Evolutionary conservation across 192 early-diverging fungal genomes (phyloP), one percentile per base, ranked within the genome.

Genomic region (Dissophora ornata): DNA sequence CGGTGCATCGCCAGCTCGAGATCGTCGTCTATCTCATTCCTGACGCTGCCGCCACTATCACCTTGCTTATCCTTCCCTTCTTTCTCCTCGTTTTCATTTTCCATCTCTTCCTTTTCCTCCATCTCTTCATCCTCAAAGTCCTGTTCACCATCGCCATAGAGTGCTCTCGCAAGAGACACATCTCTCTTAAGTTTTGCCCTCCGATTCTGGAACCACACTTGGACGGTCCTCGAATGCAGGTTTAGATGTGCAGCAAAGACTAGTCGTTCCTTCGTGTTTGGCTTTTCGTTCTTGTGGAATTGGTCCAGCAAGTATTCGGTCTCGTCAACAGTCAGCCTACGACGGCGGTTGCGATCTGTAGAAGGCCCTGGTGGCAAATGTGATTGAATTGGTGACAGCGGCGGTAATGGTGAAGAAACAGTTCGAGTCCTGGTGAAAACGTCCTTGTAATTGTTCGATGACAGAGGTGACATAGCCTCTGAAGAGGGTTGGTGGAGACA

Each of bases 151-250:
- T n/a, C 47, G 7, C 25, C 29, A 16, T 26, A 36, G 56, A 18
- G 28, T 2, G 1, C 30, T 45, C n/a, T 21, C 12, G 46, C 55
- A 25, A 63, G 15, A 10, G 28, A 48, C 3, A 30, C 52, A 38
- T 94, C 89, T 34, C 88, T 83, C 80, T 94, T 94, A 45, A 89
- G 84, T 79, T 97, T 97, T 32, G 95, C 95, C 34, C 95, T 84
- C 19, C 93, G 88, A 71, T 95, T 95, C 67, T 95, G 94, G 81
- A 95, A 95, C 94, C 92, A 94, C 25, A 94, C 89, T 65, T 94
- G 92, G 24, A 94, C 86, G 1, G 86, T 89, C 38, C 91, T 82
- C 1, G 91, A 85, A 25, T 88, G 85, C 85, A 94, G 88, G 19
- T 83, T 86, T 33, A 93, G 66, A 69, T 90, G 64, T 47, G 84